These are phyloP conservation scores for Lyophyllum shimeji DNA, from an alignment of 768 basidiomycete species.

Conservation along the genomic window DNA sequence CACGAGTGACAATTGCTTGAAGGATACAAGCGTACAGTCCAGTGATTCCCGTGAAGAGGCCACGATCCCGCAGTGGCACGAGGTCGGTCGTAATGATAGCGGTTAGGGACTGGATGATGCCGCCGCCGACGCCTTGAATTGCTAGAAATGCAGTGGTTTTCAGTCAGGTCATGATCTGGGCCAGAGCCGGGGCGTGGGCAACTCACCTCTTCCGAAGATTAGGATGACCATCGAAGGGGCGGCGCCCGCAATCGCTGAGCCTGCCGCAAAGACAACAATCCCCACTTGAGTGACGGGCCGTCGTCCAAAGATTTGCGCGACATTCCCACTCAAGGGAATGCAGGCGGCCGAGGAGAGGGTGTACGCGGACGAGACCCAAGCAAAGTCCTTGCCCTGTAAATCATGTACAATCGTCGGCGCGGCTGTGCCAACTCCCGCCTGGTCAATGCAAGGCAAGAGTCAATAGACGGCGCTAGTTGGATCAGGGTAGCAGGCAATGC, in stretches of 20 bases:
- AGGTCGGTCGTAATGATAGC: conserved; percentile 44
- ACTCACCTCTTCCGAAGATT: conserved; percentile 34
- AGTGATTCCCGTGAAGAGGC: conserved; percentile 30
- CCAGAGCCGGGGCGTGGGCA: too few relatives aligned
- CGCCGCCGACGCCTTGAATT: conserved; percentile 41
- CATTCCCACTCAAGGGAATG: conserved; percentile 28
- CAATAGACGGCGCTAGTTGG: not conserved
- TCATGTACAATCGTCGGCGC: conserved; percentile 28
- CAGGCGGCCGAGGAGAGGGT: conserved; percentile 28
- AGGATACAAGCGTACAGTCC: not conserved
- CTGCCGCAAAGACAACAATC: conserved; percentile 7
- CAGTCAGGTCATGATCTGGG: not conserved
- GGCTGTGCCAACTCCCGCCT: conserved; percentile 27
- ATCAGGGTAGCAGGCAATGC: not conserved
- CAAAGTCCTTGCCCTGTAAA: conserved; percentile 23
- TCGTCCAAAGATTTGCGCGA: conserved; percentile 26
- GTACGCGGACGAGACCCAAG: conserved; percentile 27
- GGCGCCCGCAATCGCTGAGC: conserved; percentile 5
- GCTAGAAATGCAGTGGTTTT: conserved; percentile 19
- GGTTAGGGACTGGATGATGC: conserved; percentile 33
- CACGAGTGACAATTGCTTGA: not conserved
- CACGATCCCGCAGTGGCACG: conserved; percentile 31
- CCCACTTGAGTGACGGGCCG: conserved; percentile 2
- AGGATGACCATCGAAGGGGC: conserved; percentile 17
- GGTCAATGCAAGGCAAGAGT: not conserved